Conservation (phyloP, 1,139 yeast genomes). For the Blastobotrys malaysiensis region DNA sequence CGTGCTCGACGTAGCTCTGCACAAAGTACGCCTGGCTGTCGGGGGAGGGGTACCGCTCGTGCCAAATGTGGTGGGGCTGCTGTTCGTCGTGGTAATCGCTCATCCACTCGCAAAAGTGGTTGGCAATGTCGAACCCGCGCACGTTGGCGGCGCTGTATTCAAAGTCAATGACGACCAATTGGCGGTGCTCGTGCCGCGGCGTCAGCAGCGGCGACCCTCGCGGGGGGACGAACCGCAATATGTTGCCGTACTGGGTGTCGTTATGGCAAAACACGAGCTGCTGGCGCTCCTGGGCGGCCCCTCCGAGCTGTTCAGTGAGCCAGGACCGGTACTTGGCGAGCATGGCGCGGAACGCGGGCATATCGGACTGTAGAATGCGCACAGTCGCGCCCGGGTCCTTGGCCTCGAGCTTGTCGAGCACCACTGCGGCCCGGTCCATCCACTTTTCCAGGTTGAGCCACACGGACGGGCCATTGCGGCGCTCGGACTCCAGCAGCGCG, state of each 20-base stretch:
- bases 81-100: constrained; percentile 73
- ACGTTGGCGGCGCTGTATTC: constrained; percentile 94
- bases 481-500: constrained; percentile 51
- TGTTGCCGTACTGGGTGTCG: constrained; percentile 93
- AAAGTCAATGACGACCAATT: constrained; percentile 88
- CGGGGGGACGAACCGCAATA: constrained; percentile 42
- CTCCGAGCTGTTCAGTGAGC: constrained; percentile 52
- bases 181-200: constrained; percentile 54
- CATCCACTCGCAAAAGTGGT: constrained; percentile 96
- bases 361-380: constrained; percentile 37
- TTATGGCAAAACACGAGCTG: constrained; percentile 81
- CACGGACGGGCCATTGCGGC: constrained; percentile 52
- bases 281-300: constrained; percentile 38
- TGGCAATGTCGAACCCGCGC: constrained; percentile 85
- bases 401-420: constrained; percentile 30
- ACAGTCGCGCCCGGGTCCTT: constrained; percentile 18
- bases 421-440: constrained; percentile 51
- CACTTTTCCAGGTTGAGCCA: constrained; percentile 74
- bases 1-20: constrained; percentile 59
- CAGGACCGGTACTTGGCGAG: constrained; percentile 53
- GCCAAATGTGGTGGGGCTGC: constrained; percentile 53
- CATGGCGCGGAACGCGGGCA: constrained; percentile 44
- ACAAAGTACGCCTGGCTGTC: constrained; percentile 67
- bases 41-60: constrained; percentile 55
- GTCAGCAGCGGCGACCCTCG: constrained; percentile 38